Conservation (phyloP, 192 early-diverging fungal species). For the Haplosporangium gracile region DNA sequence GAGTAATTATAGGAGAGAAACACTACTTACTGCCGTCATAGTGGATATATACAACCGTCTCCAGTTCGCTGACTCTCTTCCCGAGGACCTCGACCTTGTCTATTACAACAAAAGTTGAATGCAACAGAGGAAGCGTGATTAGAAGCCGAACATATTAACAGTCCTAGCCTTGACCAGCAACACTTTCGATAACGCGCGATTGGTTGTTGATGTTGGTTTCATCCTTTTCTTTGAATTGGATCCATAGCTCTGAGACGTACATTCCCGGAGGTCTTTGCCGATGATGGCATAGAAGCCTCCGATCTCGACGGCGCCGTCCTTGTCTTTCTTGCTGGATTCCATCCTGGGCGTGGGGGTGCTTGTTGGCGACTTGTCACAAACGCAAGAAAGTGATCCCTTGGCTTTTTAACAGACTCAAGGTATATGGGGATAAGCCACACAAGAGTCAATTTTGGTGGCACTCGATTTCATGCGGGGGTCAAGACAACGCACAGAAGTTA, state of each 20-base stretch:
- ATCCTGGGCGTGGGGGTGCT: not conserved
- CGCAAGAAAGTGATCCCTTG: not conserved
- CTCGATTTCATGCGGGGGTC: too few species aligned
- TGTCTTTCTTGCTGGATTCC: conserved; percentile 20
- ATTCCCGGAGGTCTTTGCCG: conserved; percentile 49
- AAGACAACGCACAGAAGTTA: too few species aligned
- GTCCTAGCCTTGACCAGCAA: not conserved
- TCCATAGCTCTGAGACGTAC: conserved; percentile 9
- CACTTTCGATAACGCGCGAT: not conserved
- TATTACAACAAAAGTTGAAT: conserved; percentile 3
- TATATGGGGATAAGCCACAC: not conserved
- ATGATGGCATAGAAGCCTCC: conserved; percentile 40
- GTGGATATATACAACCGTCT: conserved; percentile 48
- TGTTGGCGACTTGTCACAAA: not conserved
- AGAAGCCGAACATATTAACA: not conserved
- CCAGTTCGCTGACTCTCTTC: conserved; percentile 40
- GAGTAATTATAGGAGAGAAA: not conserved
- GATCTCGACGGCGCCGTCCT: conserved; percentile 29
- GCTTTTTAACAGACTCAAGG: too few species aligned
- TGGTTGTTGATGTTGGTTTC: not conserved
- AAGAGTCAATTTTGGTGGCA: conserved; percentile 9
- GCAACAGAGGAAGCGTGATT: not conserved
- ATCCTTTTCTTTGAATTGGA: not conserved
- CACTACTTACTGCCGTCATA: conserved; percentile 51
- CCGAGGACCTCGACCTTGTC: conserved; percentile 50